These are phyloP conservation scores for Hericium rajendrae DNA, from an alignment of 768 basidiomycete genomes.

Conservation along the genomic window DNA sequence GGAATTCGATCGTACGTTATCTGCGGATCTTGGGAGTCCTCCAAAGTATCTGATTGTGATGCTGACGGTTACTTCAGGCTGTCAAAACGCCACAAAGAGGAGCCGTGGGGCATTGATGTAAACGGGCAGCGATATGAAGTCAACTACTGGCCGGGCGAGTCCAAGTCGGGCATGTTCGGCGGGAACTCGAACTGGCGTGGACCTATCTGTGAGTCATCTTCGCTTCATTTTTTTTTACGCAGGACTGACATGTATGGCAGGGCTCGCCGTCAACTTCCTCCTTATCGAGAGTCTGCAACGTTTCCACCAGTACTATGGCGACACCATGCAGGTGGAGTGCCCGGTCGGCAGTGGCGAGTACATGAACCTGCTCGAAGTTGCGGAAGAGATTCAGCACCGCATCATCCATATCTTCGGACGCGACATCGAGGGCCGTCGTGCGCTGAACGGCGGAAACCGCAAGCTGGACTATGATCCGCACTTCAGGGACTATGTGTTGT, in stretches of 20 bases:
- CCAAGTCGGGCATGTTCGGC: conserved; percentile 94
- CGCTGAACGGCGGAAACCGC: conserved; percentile 84
- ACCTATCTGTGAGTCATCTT: conserved; percentile 55
- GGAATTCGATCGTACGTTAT: conserved; percentile 78
- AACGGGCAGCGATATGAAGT: conserved; percentile 89
- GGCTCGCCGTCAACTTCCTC: conserved; percentile 95
- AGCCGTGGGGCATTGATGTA: conserved; percentile 93
- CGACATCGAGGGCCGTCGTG: conserved; percentile 76
- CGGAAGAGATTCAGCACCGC: conserved; percentile 98
- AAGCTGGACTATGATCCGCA: conserved; percentile 87
- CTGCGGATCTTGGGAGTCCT: conserved; percentile 22
- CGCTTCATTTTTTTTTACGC: neutral
- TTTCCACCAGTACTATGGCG: conserved; percentile 97
- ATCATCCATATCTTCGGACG: conserved; percentile 98
- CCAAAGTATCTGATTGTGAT: neutral
- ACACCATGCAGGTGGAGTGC: conserved; percentile 88
- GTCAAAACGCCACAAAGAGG: conserved; percentile 82
- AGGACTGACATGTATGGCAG: conserved; percentile 26
- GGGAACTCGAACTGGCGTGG: conserved; percentile 98
- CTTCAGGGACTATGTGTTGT: conserved; percentile 95
- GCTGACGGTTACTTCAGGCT: conserved; percentile 38
- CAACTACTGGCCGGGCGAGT: conserved; percentile 97
- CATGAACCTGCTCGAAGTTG: conserved; percentile 90
- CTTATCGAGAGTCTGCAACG: conserved; percentile 94
- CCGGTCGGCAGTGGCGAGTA: conserved; percentile 96